phyloP scores from a whole-genome alignment of 768 basidiomycete genomes.

The Trametes elegans region DNA sequence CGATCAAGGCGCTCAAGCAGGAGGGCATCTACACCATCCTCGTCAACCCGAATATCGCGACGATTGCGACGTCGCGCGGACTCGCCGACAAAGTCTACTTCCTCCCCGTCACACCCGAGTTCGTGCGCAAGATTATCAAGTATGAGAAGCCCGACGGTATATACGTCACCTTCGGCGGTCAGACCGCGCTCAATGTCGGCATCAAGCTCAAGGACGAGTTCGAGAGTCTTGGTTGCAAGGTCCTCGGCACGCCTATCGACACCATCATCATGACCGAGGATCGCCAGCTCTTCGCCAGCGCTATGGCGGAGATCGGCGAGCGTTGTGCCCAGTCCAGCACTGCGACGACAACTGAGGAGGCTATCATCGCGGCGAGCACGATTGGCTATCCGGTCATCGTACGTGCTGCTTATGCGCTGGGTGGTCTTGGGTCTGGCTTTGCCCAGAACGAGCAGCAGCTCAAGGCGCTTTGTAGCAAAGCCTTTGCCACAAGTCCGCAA shows the following conservation, averaged over 20 bases:
- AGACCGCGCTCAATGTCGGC: slow-evolving; percentile 95
- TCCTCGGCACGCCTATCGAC: slow-evolving; percentile 94
- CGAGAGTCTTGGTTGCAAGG: slow-evolving; percentile 81
- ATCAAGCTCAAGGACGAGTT: slow-evolving; percentile 99
- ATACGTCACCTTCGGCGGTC: slow-evolving; percentile 97
- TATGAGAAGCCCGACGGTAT: slow-evolving; percentile 99
- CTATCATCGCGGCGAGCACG: slow-evolving; percentile 70
- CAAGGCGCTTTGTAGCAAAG: slow-evolving; percentile 84
- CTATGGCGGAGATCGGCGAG: slow-evolving; percentile 96
- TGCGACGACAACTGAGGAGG: slow-evolving; percentile 85
- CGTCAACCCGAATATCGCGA: slow-evolving; percentile 98
- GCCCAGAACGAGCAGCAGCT: slow-evolving; percentile 94
- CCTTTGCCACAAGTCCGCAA: slow-evolving; percentile 96
- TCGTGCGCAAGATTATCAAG: slow-evolving; percentile 96
- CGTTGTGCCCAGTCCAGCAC: slow-evolving; percentile 89
- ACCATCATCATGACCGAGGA: slow-evolving; percentile 98
- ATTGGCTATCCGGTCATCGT: slow-evolving; percentile 98
- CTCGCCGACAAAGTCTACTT: slow-evolving; percentile 99
- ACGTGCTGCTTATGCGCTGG: slow-evolving; percentile 94
- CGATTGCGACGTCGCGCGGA: slow-evolving; percentile 95
- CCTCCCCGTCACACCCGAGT: slow-evolving; percentile 96
- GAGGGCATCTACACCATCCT: slow-evolving; percentile 99
- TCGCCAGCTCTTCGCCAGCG: slow-evolving; percentile 87
- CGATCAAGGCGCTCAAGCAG: slow-evolving; percentile 98
- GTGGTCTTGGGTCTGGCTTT: slow-evolving; percentile 94